Evolutionary conservation across 257 asterid genomes (phyloP).

Genomic region (Petrea volubilis): DNA sequence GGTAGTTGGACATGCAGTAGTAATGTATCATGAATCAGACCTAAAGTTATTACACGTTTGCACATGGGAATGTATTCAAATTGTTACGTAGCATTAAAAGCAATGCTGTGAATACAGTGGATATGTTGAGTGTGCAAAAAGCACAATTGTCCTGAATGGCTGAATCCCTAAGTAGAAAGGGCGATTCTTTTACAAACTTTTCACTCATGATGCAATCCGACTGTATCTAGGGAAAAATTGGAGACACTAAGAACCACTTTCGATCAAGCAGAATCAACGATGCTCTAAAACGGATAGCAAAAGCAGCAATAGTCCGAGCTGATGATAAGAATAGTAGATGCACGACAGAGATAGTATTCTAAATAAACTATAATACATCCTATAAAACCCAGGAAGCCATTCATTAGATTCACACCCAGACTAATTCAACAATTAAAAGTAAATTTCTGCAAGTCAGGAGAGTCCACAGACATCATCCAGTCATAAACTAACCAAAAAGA

Average conservation of each 20-base stretch:
- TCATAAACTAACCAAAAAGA: background rate
- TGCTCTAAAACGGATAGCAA: slow-evolving; percentile 4
- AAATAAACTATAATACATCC: background rate
- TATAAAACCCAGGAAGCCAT: background rate
- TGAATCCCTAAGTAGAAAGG: background rate
- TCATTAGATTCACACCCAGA: background rate
- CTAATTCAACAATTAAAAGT: background rate
- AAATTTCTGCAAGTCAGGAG: background rate
- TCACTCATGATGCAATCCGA: background rate
- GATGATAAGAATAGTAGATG: background rate
- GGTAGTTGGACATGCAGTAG: slow-evolving; percentile 1
- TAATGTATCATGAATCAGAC: background rate
- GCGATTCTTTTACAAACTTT: background rate
- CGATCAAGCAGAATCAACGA: slow-evolving; percentile 1
- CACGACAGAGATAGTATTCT: slow-evolving; percentile 2
- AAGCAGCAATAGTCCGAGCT: background rate
- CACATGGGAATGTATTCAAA: background rate
- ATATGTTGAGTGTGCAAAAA: too few species aligned
- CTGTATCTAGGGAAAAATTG: background rate
- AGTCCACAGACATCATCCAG: background rate
- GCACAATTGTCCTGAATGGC: background rate
- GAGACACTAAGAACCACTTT: background rate
- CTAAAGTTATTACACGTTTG: background rate
- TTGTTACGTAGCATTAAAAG: slow-evolving; percentile 6
- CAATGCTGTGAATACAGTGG: too few species aligned